Evolutionary conservation across 1,139 yeast species (phyloP).

Genomic region (Yamadazyma sp.): DNA sequence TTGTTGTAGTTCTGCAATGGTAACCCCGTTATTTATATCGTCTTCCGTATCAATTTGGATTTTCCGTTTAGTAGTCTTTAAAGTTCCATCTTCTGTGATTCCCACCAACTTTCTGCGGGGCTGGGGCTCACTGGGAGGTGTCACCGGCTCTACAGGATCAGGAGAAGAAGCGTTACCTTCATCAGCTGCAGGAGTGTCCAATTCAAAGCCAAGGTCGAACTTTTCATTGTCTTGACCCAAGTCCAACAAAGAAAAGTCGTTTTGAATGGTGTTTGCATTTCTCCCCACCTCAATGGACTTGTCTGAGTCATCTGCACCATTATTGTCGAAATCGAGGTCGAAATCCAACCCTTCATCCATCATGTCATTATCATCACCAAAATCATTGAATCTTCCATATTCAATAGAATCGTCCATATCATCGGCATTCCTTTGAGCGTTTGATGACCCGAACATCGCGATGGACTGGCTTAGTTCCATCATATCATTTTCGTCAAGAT

Average conservation of each 20-base stretch:
- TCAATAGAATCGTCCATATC: conserved; percentile 56
- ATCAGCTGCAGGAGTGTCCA: conserved; percentile 31
- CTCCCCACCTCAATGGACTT: conserved; percentile 51
- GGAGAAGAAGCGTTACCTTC: conserved; percentile 20
- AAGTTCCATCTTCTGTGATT: conserved; percentile 37
- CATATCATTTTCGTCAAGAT: conserved; percentile 45
- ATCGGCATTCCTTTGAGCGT: not conserved
- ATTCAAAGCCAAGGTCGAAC: conserved; percentile 22
- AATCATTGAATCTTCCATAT: conserved; percentile 45
- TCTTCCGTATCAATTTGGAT: conserved; percentile 34
- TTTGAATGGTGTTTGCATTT: conserved; percentile 25
- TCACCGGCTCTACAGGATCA: conserved; percentile 17
- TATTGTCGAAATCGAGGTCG: conserved; percentile 18
- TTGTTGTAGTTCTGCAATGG: conserved; percentile 33
- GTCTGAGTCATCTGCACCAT: conserved; percentile 21
- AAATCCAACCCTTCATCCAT: conserved; percentile 44
- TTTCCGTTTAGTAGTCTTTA: conserved; percentile 41
- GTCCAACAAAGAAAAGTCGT: conserved; percentile 34
- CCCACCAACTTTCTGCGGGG: conserved; percentile 31
- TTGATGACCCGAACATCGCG: too few relatives aligned
- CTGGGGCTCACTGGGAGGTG: conserved; percentile 16
- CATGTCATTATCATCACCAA: conserved; percentile 26
- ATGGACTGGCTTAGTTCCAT: not conserved
- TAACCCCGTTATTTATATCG: conserved; percentile 34
- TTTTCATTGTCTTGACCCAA: conserved; percentile 16